Conservation (phyloP, 352 stramenopile genomes). For the Phytophthora cryptogea region DNA sequence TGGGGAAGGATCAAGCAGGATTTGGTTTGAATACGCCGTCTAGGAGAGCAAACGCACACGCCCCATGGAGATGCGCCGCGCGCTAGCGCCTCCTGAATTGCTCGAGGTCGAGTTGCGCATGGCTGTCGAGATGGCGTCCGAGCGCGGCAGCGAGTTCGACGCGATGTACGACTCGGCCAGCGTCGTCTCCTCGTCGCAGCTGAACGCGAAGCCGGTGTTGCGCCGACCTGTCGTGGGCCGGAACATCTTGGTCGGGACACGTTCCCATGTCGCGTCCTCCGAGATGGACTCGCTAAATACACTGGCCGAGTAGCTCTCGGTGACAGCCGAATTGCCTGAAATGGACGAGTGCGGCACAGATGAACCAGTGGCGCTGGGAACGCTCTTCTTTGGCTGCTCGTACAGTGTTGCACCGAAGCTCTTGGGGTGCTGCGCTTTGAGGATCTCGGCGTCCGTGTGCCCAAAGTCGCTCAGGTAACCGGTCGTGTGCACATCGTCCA, state of each 20-base stretch:
- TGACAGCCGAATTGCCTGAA: conserved; percentile 5
- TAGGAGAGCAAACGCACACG: conserved; percentile 33
- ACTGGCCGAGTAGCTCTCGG: conserved; percentile 65
- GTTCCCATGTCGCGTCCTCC: conserved; percentile 50
- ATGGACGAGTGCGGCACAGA: conserved; percentile 28
- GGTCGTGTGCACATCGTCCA: conserved; percentile 68
- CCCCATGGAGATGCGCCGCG: conserved; percentile 34
- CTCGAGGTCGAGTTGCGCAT: conserved; percentile 56
- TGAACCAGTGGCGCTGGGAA: conserved; percentile 6
- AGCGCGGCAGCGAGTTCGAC: conserved; percentile 73
- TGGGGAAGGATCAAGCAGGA: no score
- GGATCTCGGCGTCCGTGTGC: conserved; percentile 49
- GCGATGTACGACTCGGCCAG: conserved; percentile 85
- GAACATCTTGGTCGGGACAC: conserved; percentile 43
- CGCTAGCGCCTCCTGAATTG: conserved; percentile 21
- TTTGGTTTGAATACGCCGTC: conserved; percentile 9
- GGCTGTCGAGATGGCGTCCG: conserved; percentile 63
- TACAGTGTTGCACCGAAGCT: conserved; percentile 27
- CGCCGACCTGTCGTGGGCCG: conserved; percentile 40
- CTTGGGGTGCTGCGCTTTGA: conserved; percentile 36
- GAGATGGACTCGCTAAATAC: conserved; percentile 64
- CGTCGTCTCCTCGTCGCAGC: conserved; percentile 84
- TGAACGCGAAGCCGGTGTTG: conserved; percentile 83
- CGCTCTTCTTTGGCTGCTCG: conserved; percentile 36
- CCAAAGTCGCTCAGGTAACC: conserved; percentile 56